These are phyloP conservation scores for Trichoderma asperelloides DNA, from an alignment of 495 filamentous ascomycete species.

Conservation along the genomic window DNA sequence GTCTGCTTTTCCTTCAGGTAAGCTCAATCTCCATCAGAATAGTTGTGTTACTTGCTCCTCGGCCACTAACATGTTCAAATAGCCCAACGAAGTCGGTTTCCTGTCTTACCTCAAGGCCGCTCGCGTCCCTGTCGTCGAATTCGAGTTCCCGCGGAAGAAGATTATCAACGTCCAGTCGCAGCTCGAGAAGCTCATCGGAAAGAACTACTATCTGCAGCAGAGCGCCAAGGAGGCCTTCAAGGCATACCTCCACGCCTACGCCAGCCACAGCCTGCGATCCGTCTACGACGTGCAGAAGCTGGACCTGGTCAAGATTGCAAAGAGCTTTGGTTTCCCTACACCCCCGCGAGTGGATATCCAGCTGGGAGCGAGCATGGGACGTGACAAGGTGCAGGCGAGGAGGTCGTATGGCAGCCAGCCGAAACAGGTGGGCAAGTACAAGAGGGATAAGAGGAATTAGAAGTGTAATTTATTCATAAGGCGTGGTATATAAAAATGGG, in stretches of 20 bases:
- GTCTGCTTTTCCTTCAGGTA: conserved; percentile 69
- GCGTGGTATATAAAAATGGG: not conserved
- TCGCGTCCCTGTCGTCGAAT: conserved; percentile 87
- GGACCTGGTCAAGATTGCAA: conserved; percentile 87
- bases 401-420: conserved; percentile 71
- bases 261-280: conserved; percentile 77
- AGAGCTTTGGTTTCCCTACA: conserved; percentile 80
- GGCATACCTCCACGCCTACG: conserved; percentile 90
- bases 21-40: not conserved
- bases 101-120: conserved; percentile 86
- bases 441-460: conserved; percentile 1
- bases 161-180: conserved; percentile 92
- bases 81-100: conserved; percentile 88
- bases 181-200: conserved; percentile 82
- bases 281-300: conserved; percentile 92
- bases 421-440: conserved; percentile 19
- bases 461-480: not conserved
- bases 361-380: conserved; percentile 74
- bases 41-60: not conserved
- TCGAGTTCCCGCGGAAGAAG: conserved; percentile 87
- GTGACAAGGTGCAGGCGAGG: conserved; percentile 66
- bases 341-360: conserved; percentile 90
- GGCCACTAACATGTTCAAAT: not conserved
- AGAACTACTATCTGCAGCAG: conserved; percentile 97
- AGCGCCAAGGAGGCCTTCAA: conserved; percentile 58